Percentiles rank a stretch among this genome's conserved stretches.
Conservation (phyloP, 768 basidiomycete species). For the Lactarius deliciosus region DNA sequence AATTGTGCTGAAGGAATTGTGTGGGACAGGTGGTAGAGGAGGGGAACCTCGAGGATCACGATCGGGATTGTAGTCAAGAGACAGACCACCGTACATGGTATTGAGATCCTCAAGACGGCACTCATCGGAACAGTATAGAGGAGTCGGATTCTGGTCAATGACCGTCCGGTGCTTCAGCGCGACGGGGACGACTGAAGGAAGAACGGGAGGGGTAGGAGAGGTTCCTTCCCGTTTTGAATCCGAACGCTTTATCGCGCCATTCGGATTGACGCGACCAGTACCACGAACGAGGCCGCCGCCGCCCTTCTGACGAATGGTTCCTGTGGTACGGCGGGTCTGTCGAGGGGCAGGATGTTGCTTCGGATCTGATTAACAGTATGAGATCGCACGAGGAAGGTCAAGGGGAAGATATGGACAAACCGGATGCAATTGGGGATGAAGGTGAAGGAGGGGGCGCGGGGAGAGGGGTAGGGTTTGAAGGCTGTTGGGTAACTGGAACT, state of each 20-base stretch:
- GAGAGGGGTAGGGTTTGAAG: constrained; percentile 31
- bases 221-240: constrained; percentile 32
- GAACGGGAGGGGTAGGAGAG: constrained; percentile 29
- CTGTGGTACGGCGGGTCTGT: constrained; percentile 36
- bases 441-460: constrained; percentile 44
- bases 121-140: constrained; percentile 81
- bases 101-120: constrained; percentile 63
- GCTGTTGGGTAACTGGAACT: constrained; percentile 44
- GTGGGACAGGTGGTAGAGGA: constrained; percentile 43
- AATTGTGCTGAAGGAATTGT: constrained; percentile 37
- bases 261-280: constrained; percentile 61
- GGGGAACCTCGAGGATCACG: constrained; percentile 40
- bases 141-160: constrained; percentile 79
- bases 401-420: constrained; percentile 36
- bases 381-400: constrained; percentile 24
- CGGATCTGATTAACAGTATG: constrained; percentile 26
- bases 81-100: constrained; percentile 37
- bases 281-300: constrained; percentile 61
- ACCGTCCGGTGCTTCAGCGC: constrained; percentile 57
- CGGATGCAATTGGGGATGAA: constrained; percentile 38
- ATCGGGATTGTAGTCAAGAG: constrained; percentile 50
- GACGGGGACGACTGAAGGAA: constrained; percentile 34
- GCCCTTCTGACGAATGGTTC: constrained; percentile 39
- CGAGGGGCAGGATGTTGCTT: constrained; percentile 34
- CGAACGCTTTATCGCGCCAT: constrained; percentile 51